Percentiles rank a stretch among this genome's conserved stretches.
Conservation (phyloP, 2,329 filamentous ascomycete species). For the Teratosphaeria pseudoeucalypti region DNA sequence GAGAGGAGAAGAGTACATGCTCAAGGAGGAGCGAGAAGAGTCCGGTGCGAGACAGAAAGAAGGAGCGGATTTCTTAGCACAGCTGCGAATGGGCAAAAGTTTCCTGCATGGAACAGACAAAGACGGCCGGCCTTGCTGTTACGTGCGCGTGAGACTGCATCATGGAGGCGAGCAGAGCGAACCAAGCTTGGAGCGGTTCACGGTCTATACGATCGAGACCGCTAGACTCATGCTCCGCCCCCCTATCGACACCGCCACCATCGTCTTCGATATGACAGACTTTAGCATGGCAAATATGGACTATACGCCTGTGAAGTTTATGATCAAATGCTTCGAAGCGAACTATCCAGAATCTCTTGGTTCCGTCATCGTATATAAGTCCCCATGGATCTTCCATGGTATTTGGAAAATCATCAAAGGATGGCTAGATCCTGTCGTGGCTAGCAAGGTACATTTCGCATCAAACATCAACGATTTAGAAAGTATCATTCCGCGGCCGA, state of each 20-base stretch:
- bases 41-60: slow-evolving; percentile 56
- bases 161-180: slow-evolving; percentile 72
- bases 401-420: slow-evolving; percentile 93
- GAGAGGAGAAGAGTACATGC: slow-evolving; percentile 60
- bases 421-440: slow-evolving; percentile 95
- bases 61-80: slow-evolving; percentile 67
- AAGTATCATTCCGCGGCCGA: slow-evolving; percentile 58
- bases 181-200: slow-evolving; percentile 74
- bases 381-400: slow-evolving; percentile 96
- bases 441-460: slow-evolving; percentile 86
- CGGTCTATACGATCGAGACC: slow-evolving; percentile 89
- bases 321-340: slow-evolving; percentile 98
- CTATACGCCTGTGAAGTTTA: slow-evolving; percentile 93
- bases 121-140: slow-evolving; percentile 72
- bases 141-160: slow-evolving; percentile 75
- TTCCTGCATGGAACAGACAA: slow-evolving; percentile 84
- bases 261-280: slow-evolving; percentile 91
- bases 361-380: slow-evolving; percentile 83
- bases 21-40: slow-evolving; percentile 47
- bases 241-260: slow-evolving; percentile 81
- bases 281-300: slow-evolving; percentile 98
- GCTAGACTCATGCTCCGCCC: slow-evolving; percentile 70
- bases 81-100: slow-evolving; percentile 84
- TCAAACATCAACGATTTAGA: slow-evolving; percentile 70
- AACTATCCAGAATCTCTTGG: slow-evolving; percentile 94